Evolutionary conservation across 2,329 filamentous ascomycete genomes (phyloP), one percentile per base, ranked within the genome.

Genomic region (Fusarium secorum): DNA sequence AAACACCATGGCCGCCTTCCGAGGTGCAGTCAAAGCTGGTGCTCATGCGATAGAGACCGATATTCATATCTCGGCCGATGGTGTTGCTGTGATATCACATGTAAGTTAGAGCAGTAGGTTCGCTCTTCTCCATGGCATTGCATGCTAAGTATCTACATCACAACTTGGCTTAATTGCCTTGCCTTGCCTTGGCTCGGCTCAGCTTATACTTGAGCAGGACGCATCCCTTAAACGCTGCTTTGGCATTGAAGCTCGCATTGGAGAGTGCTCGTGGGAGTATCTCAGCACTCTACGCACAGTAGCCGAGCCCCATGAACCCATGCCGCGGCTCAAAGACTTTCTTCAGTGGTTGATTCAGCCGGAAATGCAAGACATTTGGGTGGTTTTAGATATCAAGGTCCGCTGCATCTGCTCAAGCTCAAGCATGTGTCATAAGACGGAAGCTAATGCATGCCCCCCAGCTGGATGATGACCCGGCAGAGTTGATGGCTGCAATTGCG

Each of bases 331-430:
- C 17, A 75, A 81, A 26, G 95, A 98, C 75, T 82, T 98, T 57
- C 83, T 98, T 13, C 85, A 88, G 64, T 95, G 91, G 76, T 79
- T 98, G 56, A 84, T 87, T 1, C 83, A 87, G 71, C 90, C 90
- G 0, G 90, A 85, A 2, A 79, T 87, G 41, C 88, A 93, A 75
- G 79, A 91, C 45, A 84, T 95, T 14, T 97, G 95, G 95, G 75
- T 96, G 10, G 80, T 98, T 66, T 83, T 98, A 7, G 95, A 98
- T 79, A 93, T 98, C 79, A 98, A 98, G 85, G 90, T 93, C 79
- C 36, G 26, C 26, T 53, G 30, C 32, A 39, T 36, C 55, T 32
- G 24, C 35, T 33, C 28, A 58, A 41, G 48, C 35, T 33, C 28
- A 55, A 51, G 39, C 56, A 68, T 48, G 49, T 61, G 41, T n/a